Conservation (phyloP, 1,284 basidiomycete genomes). For the Irpex rosettiformis region DNA sequence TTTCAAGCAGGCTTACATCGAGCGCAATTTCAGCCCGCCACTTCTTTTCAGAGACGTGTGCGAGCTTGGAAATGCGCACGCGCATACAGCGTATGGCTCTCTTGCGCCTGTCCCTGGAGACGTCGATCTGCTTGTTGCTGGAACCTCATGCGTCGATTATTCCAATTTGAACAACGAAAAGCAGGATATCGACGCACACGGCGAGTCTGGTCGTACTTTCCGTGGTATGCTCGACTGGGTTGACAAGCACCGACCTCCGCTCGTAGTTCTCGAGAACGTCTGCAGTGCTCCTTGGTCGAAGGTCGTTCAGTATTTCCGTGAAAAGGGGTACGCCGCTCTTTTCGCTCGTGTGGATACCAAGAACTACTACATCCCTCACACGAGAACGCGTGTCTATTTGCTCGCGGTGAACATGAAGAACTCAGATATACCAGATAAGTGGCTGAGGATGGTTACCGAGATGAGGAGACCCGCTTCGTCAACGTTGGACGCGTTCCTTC, state of each 20-base stretch:
- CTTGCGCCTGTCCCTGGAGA: conserved; percentile 85
- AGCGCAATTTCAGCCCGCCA: conserved; percentile 91
- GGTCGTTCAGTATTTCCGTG: conserved; percentile 75
- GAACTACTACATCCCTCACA: conserved; percentile 92
- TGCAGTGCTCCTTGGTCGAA: conserved; percentile 86
- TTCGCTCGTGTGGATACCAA: conserved; percentile 86
- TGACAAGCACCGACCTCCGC: conserved; percentile 78
- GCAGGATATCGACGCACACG: conserved; percentile 83
- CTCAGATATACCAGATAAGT: conserved; percentile 62
- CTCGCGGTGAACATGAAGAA: conserved; percentile 68
- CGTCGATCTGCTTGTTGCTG: conserved; percentile 88
- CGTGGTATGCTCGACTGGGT: conserved; percentile 94
- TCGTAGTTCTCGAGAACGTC: conserved; percentile 95
- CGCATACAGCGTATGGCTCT: conserved; percentile 91
- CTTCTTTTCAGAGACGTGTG: conserved; percentile 93
- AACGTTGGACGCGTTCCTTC: conserved; percentile 88
- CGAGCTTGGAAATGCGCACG: conserved; percentile 77
- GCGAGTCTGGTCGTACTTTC: conserved; percentile 89
- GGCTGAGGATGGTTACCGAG: conserved; percentile 67
- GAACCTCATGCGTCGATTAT: conserved; percentile 96
- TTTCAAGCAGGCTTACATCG: conserved; percentile 98
- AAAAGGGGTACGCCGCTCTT: conserved; percentile 76
- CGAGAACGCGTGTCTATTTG: conserved; percentile 86
- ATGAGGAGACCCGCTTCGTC: conserved; percentile 85
- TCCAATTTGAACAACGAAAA: conserved; percentile 93